Evolutionary conservation across 2,329 filamentous ascomycete genomes (phyloP), one percentile per base, ranked within the genome.

Genomic region (Mycosphaerelloides madeirae): DNA sequence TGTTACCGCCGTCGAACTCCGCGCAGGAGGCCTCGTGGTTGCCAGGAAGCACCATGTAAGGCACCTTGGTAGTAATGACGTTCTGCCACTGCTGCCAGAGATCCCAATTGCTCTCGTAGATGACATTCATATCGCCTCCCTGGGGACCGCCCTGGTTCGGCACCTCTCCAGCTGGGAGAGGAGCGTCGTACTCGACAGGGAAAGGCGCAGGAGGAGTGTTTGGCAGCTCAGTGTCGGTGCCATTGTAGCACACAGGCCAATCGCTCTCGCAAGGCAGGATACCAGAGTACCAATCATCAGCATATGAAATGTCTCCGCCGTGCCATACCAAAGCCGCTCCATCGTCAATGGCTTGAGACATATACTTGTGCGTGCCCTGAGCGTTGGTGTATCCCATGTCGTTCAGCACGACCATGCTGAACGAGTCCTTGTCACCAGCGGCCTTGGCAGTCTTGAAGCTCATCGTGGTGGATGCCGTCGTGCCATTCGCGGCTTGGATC

Each of bases 311-410:
- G 48, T 77, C 74, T 38, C 74, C 74, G 29, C 73, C 73, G 56
- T 77, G 74, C 74, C 74, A 77, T 19, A 69, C 70, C 52, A 77
- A 76, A 3, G 68, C 68, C 14, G 66, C 50, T n/a, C 69, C 71
- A n/a, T 73, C 65, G n/a, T 67, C 57, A 31, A 65, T 65, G 4
- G 64, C 69, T 29, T 68, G 52, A 29, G 54, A 56, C 12, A 77
- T 60, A 34, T 75, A 63, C 49, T 68, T 63, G 59, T 68, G 68
- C 1, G 74, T 76, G 13, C 74, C 74, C 1, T 63, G 57, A 14
- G 73, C 74, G 39, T 76, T 76, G 34, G 72, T 76, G 60, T 76
- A 76, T 6, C 74, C 74, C 74, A 77, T 76, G 48, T 77, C 74
- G 48, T 74, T 74, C 31, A 77, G 49, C 2, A 77, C 68, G 15